Evolutionary conservation across 495 filamentous ascomycete genomes (phyloP), one percentile per base, ranked within the genome.

Genomic region (Astrothelium subdiscretum): DNA sequence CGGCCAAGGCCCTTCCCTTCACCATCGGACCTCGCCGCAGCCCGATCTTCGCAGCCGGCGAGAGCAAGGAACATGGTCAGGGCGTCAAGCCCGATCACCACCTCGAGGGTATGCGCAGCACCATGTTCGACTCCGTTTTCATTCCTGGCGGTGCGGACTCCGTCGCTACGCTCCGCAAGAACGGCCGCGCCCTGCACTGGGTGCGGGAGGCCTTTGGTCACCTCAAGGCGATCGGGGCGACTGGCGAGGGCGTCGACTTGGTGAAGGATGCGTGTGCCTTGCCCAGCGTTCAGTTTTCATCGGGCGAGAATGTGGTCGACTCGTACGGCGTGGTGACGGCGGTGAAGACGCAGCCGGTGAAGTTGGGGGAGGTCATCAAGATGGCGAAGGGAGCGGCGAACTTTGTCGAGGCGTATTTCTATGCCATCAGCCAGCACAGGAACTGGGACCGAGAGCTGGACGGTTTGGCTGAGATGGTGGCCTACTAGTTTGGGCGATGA

Each of bases 121-220:
- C 90, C 3, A 82, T 95, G 75, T 92, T 95, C 66, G 92, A 96
- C 69, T 85, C 90, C 1, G 70, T 90, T 31, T 92, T 91, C 69
- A 77, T 95, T 22, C 89, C 89, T 20, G 88, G 89, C 20, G 90
- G 90, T 0, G 77, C 79, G 0, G 78, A 90, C 60, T 79, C 87
- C 13, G 63, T 79, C 22, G 68, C 73, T 54, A 78, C 79, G 1
- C 79, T 95, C 4, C 72, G 80, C 38, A 84, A 85, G 75, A 89
- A 83, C 61, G 91, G 91, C 4, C 82, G 90, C 24, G 89, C 87
- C 1, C 75, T 90, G 59, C 87, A 92, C 76, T 95, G 87, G 88
- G 76, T 95, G 26, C 81, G 89, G 62, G 89, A 95, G 73, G 85
- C 89, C 0, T 95, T 91, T 69, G 84, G 89, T 2, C 85, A 92